Evolutionary conservation across 2,329 filamentous ascomycete species (phyloP).

Genomic region (Rutstroemia sp.): DNA sequence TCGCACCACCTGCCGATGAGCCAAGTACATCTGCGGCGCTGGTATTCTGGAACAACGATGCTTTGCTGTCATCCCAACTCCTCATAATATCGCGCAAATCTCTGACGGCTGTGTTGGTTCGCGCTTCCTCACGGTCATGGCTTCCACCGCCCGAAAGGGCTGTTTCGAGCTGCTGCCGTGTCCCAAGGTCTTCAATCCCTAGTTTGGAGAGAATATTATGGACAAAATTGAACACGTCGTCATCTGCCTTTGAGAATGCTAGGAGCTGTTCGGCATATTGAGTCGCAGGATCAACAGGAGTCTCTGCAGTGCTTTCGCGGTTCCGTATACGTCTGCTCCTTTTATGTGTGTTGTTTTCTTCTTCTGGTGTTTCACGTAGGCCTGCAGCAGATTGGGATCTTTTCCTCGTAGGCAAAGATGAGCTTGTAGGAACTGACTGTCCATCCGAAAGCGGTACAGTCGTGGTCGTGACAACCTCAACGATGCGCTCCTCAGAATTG

Average conservation of each 20-base stretch:
- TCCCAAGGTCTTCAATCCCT: slow-evolving; percentile 27
- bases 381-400: slow-evolving; percentile 56
- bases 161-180: slow-evolving; percentile 21
- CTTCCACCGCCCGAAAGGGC: slow-evolving; percentile 16
- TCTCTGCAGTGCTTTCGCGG: slow-evolving; percentile 45
- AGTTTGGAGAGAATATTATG: slow-evolving; percentile 23
- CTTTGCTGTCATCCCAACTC: slow-evolving; percentile 34
- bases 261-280: slow-evolving; percentile 48
- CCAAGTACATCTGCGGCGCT: slow-evolving; percentile 29
- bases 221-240: slow-evolving; percentile 27
- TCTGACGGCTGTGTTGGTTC: slow-evolving; percentile 26
- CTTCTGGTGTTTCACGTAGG: slow-evolving; percentile 46
- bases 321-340: slow-evolving; percentile 59
- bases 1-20: slow-evolving; percentile 24
- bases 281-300: slow-evolving; percentile 43
- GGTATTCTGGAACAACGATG: slow-evolving; percentile 26
- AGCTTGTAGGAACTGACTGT: slow-evolving; percentile 9
- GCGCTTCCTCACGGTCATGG: slow-evolving; percentile 14
- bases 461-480: slow-evolving; percentile 18
- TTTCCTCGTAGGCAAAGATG: slow-evolving; percentile 40
- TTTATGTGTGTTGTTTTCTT: slow-evolving; percentile 51
- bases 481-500: slow-evolving; percentile 15
- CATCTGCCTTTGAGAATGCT: slow-evolving; percentile 22
- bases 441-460: slow-evolving; percentile 19
- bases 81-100: slow-evolving; percentile 32